These are phyloP conservation scores for Pilatotrama ljubarskyi DNA, from an alignment of 768 basidiomycete genomes.

Conservation along the genomic window DNA sequence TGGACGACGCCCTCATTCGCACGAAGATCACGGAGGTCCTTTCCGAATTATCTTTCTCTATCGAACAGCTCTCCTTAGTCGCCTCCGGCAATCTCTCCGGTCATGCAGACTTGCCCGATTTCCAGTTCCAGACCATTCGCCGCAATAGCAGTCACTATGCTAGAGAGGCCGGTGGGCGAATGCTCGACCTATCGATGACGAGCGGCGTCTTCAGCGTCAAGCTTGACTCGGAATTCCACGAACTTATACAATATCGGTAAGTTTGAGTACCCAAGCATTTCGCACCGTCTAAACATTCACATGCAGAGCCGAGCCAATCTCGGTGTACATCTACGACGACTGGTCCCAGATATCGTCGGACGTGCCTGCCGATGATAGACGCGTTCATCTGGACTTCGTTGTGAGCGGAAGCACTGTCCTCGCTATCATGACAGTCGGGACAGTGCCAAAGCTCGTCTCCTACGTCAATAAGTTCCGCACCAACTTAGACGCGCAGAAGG, in stretches of 20 bases:
- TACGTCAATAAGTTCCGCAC: constrained; percentile 74
- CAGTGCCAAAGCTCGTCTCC: constrained; percentile 74
- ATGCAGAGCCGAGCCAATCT: constrained; percentile 72
- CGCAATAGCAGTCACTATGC: constrained; percentile 45
- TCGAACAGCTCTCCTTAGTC: constrained; percentile 51
- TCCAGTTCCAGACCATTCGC: constrained; percentile 74
- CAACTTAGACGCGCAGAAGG: constrained; percentile 70
- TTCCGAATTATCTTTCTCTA: constrained; percentile 66
- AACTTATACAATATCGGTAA: constrained; percentile 73
- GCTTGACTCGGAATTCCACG: constrained; percentile 77
- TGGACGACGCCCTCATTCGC: constrained; percentile 62
- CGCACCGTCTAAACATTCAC: background rate
- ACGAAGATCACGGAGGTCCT: constrained; percentile 62
- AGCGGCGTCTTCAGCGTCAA: constrained; percentile 66
- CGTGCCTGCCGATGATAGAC: constrained; percentile 45
- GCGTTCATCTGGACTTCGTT: constrained; percentile 72
- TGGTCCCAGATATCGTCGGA: constrained; percentile 60
- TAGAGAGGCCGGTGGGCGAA: constrained; percentile 40
- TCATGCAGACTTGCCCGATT: constrained; percentile 60
- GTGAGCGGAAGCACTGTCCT: constrained; percentile 69
- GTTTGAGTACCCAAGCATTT: constrained; percentile 26
- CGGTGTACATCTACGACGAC: constrained; percentile 76
- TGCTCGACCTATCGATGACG: constrained; percentile 75
- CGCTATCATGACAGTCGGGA: constrained; percentile 67
- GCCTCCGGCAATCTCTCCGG: constrained; percentile 78